Evolutionary conservation across 345 rosid species (phyloP).

Genomic region (Physaria fendleri): DNA sequence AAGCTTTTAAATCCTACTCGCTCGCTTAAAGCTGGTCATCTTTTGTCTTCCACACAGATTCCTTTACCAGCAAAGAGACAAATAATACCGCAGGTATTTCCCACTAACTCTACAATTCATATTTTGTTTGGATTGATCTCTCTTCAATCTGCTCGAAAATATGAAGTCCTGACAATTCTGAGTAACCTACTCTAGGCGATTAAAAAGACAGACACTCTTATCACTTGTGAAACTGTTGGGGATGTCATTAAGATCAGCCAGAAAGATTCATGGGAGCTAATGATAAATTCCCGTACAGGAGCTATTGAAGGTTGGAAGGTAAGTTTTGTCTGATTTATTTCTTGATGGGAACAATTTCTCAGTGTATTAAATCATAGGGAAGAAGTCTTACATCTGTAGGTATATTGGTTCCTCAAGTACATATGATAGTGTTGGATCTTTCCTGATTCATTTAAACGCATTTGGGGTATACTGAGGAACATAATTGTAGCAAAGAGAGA

Average conservation of each 20-base stretch:
- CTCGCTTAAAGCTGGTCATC: conserved; percentile 82
- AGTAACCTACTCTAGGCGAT: conserved; percentile 42
- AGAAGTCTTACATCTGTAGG: neutral
- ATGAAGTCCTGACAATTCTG: conserved; percentile 7
- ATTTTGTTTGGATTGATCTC: neutral
- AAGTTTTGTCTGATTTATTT: conserved; percentile 8
- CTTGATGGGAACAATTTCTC: neutral
- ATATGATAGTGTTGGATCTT: neutral
- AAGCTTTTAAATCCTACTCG: conserved; percentile 53
- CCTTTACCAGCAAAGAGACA: conserved; percentile 57
- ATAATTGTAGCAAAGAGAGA: neutral
- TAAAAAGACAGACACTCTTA: conserved; percentile 35
- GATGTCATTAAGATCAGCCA: conserved; percentile 48
- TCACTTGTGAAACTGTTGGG: conserved; percentile 47
- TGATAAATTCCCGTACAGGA: conserved; percentile 52
- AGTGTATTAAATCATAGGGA: neutral
- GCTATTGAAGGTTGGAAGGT: conserved; percentile 85
- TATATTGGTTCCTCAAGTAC: neutral
- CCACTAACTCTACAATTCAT: conserved; percentile 8
- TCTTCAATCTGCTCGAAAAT: neutral
- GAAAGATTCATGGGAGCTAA: conserved; percentile 64
- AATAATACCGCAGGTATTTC: conserved; percentile 53
- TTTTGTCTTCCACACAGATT: conserved; percentile 71
- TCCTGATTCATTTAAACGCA: too few relatives aligned
- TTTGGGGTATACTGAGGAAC: too few relatives aligned